A percentile compares a stretch with the other conserved stretches of the same genome.
phyloP scores from a whole-genome alignment of 2,329 filamentous ascomycete genomes.

The Sarocladiaceae sp. region DNA sequence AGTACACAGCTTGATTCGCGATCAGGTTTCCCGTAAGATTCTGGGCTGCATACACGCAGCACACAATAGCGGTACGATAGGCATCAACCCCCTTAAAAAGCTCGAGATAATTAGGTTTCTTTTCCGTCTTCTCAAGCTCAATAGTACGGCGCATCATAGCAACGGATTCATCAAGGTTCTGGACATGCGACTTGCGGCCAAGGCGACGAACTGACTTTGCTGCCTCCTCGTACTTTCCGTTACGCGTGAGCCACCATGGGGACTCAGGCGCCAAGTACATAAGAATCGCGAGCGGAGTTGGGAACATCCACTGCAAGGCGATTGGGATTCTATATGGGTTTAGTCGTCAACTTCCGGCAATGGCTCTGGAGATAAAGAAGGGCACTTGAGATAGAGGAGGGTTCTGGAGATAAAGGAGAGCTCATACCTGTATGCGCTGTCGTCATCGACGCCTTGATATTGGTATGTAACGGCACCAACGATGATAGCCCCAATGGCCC shows the following conservation, averaged over 20 bases:
- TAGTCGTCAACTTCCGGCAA: too few relatives aligned
- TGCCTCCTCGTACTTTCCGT: conserved; percentile 38
- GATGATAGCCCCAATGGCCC: conserved; percentile 58
- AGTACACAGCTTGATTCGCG: conserved; percentile 58
- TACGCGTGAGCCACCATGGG: conserved; percentile 51
- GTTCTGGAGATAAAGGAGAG: too few relatives aligned
- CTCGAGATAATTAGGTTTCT: conserved; percentile 43
- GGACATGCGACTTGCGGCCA: conserved; percentile 24
- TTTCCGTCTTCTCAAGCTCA: conserved; percentile 42
- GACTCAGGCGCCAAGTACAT: conserved; percentile 45
- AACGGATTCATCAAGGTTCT: conserved; percentile 34
- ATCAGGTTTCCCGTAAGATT: conserved; percentile 59
- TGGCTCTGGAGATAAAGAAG: too few relatives aligned
- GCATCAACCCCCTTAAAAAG: conserved; percentile 50
- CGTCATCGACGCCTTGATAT: conserved; percentile 33
- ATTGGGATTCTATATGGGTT: conserved; percentile 51
- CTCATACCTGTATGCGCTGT: conserved; percentile 8
- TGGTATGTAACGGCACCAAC: conserved; percentile 50
- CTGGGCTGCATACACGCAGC: conserved; percentile 53
- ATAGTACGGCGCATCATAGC: conserved; percentile 55
- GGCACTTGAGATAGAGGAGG: too few relatives aligned
- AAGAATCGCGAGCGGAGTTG: conserved; percentile 28
- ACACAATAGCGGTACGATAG: conserved; percentile 51
- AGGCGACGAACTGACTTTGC: conserved; percentile 42
- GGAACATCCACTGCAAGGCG: conserved; percentile 56